These are phyloP conservation scores for Populus deltoides DNA, from an alignment of 345 rosid genomes.

Conservation along the genomic window DNA sequence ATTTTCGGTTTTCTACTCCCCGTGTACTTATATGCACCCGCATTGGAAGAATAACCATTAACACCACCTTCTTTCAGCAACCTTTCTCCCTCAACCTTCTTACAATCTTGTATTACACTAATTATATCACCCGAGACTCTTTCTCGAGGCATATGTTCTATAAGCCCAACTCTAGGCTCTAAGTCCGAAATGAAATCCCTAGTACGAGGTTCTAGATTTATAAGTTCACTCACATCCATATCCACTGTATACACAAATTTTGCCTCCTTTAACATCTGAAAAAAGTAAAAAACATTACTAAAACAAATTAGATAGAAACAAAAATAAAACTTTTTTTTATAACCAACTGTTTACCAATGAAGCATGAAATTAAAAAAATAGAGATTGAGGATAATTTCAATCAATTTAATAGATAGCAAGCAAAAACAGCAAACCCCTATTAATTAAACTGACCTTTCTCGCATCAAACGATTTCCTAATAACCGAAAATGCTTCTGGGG, in stretches of 20 bases:
- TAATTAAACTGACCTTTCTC: slow-evolving; percentile 55
- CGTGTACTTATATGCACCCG: slow-evolving; percentile 22
- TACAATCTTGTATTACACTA: slow-evolving; percentile 47
- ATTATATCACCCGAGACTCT: slow-evolving; percentile 57
- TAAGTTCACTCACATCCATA: slow-evolving; percentile 69
- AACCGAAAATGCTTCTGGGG: slow-evolving; percentile 74
- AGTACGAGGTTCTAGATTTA: slow-evolving; percentile 77
- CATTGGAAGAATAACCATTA: slow-evolving; percentile 19
- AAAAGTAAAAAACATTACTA: slow-evolving; percentile 7
- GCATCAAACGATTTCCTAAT: slow-evolving; percentile 94
- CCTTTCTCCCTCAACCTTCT: slow-evolving; percentile 19
- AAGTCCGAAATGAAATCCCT: slow-evolving; percentile 72
- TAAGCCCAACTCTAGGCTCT: slow-evolving; percentile 64
- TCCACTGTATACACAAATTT: slow-evolving; percentile 90
- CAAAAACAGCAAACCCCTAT: not conserved
- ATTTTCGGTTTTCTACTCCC: slow-evolving; percentile 49
- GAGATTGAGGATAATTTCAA: too few relatives aligned
- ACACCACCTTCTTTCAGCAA: slow-evolving; percentile 19
- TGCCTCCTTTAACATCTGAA: slow-evolving; percentile 73
- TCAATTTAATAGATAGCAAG: not conserved
- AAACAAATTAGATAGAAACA: slow-evolving; percentile 10
- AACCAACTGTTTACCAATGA: too few relatives aligned
- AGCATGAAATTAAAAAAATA: not conserved
- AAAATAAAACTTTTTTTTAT: not conserved
- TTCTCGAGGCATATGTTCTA: slow-evolving; percentile 53